Evolutionary conservation across 2,329 filamentous ascomycete species (phyloP).

Genomic region (Sphaceloma murrayae): DNA sequence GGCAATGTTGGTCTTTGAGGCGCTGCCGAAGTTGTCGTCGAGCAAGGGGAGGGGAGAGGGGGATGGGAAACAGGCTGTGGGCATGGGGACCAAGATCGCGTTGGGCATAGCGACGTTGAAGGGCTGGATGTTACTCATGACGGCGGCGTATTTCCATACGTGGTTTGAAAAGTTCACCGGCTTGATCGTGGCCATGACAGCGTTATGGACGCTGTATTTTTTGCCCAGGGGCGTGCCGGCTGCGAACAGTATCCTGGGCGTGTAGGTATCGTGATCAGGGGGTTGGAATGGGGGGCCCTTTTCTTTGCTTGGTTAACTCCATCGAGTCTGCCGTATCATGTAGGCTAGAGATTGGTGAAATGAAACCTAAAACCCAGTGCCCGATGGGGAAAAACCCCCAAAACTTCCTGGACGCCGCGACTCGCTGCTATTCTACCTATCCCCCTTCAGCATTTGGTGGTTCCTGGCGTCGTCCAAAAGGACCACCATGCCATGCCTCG

Average conservation of each 20-base stretch:
- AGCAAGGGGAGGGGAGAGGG: constrained; percentile 47
- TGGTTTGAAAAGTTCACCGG: constrained; percentile 81
- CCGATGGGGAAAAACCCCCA: no score
- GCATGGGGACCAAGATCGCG: constrained; percentile 45
- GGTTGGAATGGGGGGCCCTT: not conserved
- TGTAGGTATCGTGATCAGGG: constrained; percentile 32
- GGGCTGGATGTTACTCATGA: constrained; percentile 98
- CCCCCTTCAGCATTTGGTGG: not conserved
- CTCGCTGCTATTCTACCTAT: constrained; percentile 5
- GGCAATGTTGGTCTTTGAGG: constrained; percentile 71
- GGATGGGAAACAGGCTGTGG: constrained; percentile 31
- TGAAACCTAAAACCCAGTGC: no score
- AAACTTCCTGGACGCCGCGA: constrained; percentile 5
- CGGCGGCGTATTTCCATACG: constrained; percentile 94
- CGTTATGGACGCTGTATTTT: constrained; percentile 40
- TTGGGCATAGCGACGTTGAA: constrained; percentile 57
- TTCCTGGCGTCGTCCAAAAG: no score
- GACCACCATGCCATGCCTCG: no score
- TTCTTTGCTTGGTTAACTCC: no score
- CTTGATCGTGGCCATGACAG: constrained; percentile 38
- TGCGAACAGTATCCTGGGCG: constrained; percentile 36
- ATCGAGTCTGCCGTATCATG: no score
- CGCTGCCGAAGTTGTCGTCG: constrained; percentile 56
- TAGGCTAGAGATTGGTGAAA: no score
- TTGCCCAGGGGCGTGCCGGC: constrained; percentile 37